Conservation (phyloP, 1,284 basidiomycete species). For the Pseudozyma hubeiensis region DNA sequence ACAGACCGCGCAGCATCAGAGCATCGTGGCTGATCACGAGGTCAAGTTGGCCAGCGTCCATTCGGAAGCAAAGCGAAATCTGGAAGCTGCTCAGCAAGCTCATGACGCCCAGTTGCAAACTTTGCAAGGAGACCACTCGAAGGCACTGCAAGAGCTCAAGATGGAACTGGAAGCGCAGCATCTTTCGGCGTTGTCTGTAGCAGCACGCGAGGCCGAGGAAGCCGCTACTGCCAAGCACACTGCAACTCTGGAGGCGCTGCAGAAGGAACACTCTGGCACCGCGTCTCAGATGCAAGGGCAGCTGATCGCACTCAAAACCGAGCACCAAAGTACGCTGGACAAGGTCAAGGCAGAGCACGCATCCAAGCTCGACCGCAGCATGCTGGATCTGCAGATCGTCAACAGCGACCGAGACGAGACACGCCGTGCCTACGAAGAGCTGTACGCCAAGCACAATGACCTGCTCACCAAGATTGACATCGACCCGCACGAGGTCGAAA, state of each 20-base stretch:
- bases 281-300: slow-evolving; percentile 8
- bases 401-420: slow-evolving; percentile 36
- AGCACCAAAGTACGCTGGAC: slow-evolving; percentile 21
- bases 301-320: slow-evolving; percentile 11
- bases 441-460: slow-evolving; percentile 44
- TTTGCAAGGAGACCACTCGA: slow-evolving; percentile 20
- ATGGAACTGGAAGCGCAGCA: slow-evolving; percentile 50
- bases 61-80: slow-evolving; percentile 10
- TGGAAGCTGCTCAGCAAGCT: neutral
- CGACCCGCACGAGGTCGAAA: slow-evolving; percentile 74
- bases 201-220: slow-evolving; percentile 27
- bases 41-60: slow-evolving; percentile 20
- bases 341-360: slow-evolving; percentile 27
- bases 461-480: slow-evolving; percentile 42
- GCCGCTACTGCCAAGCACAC: slow-evolving; percentile 14
- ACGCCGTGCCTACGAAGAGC: slow-evolving; percentile 46
- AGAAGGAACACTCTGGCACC: slow-evolving; percentile 22
- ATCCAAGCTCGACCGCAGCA: slow-evolving; percentile 34
- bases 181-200: slow-evolving; percentile 26
- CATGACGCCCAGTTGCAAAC: slow-evolving; percentile 18
- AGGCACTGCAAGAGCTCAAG: slow-evolving; percentile 16
- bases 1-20: slow-evolving; percentile 32
- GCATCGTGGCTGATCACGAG: slow-evolving; percentile 20
- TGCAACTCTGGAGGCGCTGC: slow-evolving; percentile 21
- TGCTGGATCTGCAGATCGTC: slow-evolving; percentile 41